Evolutionary conservation across 306 rosid species (phyloP).

Genomic region (Pyrus betulifolia): DNA sequence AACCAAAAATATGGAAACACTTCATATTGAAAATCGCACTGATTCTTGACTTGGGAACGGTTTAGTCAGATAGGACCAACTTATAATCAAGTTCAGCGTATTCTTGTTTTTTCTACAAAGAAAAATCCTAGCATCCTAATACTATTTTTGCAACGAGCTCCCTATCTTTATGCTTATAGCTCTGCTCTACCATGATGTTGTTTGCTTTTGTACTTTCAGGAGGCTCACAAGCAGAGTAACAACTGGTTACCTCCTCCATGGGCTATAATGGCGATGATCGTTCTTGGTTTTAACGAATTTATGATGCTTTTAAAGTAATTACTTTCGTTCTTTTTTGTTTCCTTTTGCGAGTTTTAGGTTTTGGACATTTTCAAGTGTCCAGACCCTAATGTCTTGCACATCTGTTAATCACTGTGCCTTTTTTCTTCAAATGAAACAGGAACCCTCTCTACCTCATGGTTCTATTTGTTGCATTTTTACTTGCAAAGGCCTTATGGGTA

Average conservation of each 20-base stretch:
- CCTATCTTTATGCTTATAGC: not conserved
- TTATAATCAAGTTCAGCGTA: not conserved
- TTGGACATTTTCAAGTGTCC: not conserved
- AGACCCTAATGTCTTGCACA: not conserved
- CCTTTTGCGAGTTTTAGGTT: not conserved
- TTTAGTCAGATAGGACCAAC: not conserved
- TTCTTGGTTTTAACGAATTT: slow-evolving; percentile 85
- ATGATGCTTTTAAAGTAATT: slow-evolving; percentile 68
- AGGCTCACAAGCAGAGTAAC: slow-evolving; percentile 69
- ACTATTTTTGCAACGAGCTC: not conserved
- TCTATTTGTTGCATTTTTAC: slow-evolving; percentile 55
- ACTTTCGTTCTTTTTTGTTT: not conserved
- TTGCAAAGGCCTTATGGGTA: slow-evolving; percentile 69
- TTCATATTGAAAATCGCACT: not conserved
- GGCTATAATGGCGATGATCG: slow-evolving; percentile 64
- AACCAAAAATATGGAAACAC: not conserved
- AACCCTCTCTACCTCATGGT: slow-evolving; percentile 64
- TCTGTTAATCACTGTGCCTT: not conserved
- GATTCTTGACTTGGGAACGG: not conserved
- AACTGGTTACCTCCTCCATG: slow-evolving; percentile 94
- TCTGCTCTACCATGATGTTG: not conserved
- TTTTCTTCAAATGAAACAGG: slow-evolving; percentile 39
- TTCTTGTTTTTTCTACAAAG: not conserved
- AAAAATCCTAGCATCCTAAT: not conserved
- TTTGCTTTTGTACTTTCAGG: slow-evolving; percentile 41